Conservation (phyloP, 306 rosid genomes). For the Biancaea sappan region DNA sequence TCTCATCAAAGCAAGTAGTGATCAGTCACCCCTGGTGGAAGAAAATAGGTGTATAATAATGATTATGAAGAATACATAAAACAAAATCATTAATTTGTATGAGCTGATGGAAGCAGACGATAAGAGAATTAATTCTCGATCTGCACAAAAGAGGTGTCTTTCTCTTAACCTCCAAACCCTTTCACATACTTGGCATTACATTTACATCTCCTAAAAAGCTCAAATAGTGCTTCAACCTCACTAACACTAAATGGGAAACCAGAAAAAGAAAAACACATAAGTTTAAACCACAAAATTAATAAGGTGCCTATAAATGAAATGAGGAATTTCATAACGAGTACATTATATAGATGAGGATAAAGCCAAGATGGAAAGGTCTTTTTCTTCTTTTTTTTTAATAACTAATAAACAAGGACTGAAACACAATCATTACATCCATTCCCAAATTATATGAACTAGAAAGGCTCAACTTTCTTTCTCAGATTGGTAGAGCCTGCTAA, state of each 20-base stretch:
- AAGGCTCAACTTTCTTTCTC: slow-evolving; percentile 6
- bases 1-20: too few relatives aligned
- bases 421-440: slow-evolving; percentile 21
- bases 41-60: too few relatives aligned
- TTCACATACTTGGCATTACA: too few relatives aligned
- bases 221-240: slow-evolving; percentile 94
- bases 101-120: too few relatives aligned
- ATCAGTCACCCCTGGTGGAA: too few relatives aligned
- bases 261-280: slow-evolving; percentile 35
- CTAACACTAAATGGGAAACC: slow-evolving; percentile 81
- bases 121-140: too few relatives aligned
- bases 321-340: slow-evolving; percentile 18
- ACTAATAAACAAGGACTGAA: neutral
- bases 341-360: neutral
- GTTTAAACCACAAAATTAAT: slow-evolving; percentile 23
- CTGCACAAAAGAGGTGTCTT: too few relatives aligned
- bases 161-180: too few relatives aligned
- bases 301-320: slow-evolving; percentile 13
- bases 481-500: slow-evolving; percentile 14
- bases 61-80: too few relatives aligned
- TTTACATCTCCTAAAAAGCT: slow-evolving; percentile 93
- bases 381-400: neutral
- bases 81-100: too few relatives aligned
- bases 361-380: neutral
- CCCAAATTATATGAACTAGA: neutral